Base-by-base conservation (phyloP, 2,329 filamentous ascomycete genomes). In the Graphilbum fragrans region DNA sequence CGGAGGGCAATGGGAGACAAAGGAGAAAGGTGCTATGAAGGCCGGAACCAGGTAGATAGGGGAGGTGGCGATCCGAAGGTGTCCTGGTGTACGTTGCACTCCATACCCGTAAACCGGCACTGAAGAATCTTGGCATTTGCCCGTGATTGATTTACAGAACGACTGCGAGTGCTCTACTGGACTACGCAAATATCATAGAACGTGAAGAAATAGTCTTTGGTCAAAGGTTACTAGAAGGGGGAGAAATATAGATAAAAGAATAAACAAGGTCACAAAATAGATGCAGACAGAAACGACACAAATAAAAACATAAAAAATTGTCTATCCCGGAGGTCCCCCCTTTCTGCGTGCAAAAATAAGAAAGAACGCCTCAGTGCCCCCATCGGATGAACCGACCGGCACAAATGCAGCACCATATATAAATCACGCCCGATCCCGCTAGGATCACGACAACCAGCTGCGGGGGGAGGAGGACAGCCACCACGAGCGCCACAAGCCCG, bases 391-490 rank as follows among this genome's bases (percentile, higher is more conserved):
- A 25, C 37, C 37, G 32, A 25, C 37, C 42, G 31, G 35, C 43
- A 42, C 47, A 41, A 37, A 59, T 60, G 55, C 57, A 60, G 53
- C 41, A 39, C 18, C 22, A 29, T 22, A 63, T 49, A 52, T 68
- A 70, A 53, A 63, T 55, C 45, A 58, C 52, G 36, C 58, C 64
- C 41, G 53, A 53, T 27, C 51, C 53, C 38, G 59, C 45, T 37
- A 59, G 50, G 44, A 62, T 57, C 41, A 65, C 41, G 20, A 54
- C 52, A 39, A 66, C 55, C 43, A 70, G 53, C 49, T 57, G 57
- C 38, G 55, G 55, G 42, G 69, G 69, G 35, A 73, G 61, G 47
- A 73, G 58, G 45, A 72, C 66, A 39, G 64, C 50, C 16, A 64
- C 63, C 12, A 63, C 67, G 41, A 68, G 50, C 22, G 65, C 44